A percentile compares a stretch with the other conserved stretches of the same genome.
These are phyloP conservation scores for Trebouxiophyceae sp. DNA, from an alignment of 163 green algal genomes.

Conservation along the genomic window DNA sequence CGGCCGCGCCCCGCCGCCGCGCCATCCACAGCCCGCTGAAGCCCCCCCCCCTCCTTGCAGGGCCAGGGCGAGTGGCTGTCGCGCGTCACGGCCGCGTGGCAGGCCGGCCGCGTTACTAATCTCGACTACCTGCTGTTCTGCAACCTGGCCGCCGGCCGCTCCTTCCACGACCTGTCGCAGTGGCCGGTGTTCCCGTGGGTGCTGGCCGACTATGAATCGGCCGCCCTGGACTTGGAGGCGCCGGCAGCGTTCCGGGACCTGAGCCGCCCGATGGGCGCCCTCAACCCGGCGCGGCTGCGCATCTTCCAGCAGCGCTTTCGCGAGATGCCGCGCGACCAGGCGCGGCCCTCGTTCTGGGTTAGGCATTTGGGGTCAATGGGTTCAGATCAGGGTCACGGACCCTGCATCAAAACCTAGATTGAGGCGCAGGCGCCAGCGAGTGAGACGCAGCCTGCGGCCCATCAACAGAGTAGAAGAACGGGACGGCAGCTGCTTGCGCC, in stretches of 20 bases:
- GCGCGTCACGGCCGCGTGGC: slow-evolving; percentile 65
- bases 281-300: slow-evolving; percentile 66
- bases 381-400: too few relatives aligned
- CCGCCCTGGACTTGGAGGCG: slow-evolving; percentile 59
- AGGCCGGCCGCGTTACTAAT: slow-evolving; percentile 71
- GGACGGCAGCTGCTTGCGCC: too few relatives aligned
- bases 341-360: too few relatives aligned
- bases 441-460: not conserved
- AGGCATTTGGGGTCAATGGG: too few relatives aligned
- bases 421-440: too few relatives aligned
- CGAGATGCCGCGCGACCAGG: slow-evolving; percentile 29
- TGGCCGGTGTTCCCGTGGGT: slow-evolving; percentile 97
- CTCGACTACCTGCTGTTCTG: slow-evolving; percentile 91
- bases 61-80: slow-evolving; percentile 54
- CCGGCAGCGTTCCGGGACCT: slow-evolving; percentile 64
- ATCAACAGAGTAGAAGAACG: too few relatives aligned
- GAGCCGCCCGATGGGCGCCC: slow-evolving; percentile 84
- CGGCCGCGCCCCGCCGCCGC: too few relatives aligned
- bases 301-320: slow-evolving; percentile 42
- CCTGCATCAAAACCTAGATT: too few relatives aligned
- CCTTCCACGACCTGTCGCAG: slow-evolving; percentile 90
- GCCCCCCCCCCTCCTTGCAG: slow-evolving; percentile 26
- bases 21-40: too few relatives aligned
- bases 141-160: slow-evolving; percentile 75
- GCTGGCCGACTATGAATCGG: slow-evolving; percentile 61